Conservation (phyloP, 805 yeast species). For the Metschnikowia borealis region DNA sequence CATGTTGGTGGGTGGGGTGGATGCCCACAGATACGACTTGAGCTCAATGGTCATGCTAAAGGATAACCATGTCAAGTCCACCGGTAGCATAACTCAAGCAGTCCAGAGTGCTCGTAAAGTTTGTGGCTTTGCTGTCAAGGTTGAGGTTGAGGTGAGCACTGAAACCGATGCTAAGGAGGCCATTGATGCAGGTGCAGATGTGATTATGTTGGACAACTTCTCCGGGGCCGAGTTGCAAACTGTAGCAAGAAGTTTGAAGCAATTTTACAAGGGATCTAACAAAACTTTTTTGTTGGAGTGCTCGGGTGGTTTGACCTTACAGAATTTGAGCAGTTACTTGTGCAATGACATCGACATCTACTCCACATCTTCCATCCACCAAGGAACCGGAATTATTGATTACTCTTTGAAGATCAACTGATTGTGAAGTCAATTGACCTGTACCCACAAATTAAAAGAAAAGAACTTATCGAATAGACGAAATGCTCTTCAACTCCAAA, state of each 20-base stretch:
- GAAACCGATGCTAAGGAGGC: constrained; percentile 90
- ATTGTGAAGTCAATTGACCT: neutral
- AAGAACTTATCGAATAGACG: constrained; percentile 30
- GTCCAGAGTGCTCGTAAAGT: constrained; percentile 71
- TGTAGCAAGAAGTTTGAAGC: constrained; percentile 63
- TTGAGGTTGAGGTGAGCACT: constrained; percentile 87
- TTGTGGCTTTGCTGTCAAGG: constrained; percentile 84
- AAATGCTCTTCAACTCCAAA: constrained; percentile 32
- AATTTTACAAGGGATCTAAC: constrained; percentile 44
- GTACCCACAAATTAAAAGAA: neutral
- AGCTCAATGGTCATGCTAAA: constrained; percentile 95
- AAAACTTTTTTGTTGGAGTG: constrained; percentile 74
- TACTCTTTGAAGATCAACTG: constrained; percentile 67
- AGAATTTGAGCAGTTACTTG: constrained; percentile 61
- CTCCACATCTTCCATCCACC: constrained; percentile 88
- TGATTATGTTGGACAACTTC: constrained; percentile 92
- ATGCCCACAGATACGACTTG: constrained; percentile 86
- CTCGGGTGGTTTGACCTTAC: constrained; percentile 80
- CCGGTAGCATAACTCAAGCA: constrained; percentile 87
- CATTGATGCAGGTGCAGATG: constrained; percentile 91
- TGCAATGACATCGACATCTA: constrained; percentile 83
- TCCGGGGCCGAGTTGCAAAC: constrained; percentile 55
- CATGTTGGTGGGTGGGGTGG: constrained; percentile 94
- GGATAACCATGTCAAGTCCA: constrained; percentile 90
- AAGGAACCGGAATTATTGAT: constrained; percentile 81